Evolutionary conservation across 306 rosid genomes (phyloP).

Genomic region (Astragalus glycyphyllos): DNA sequence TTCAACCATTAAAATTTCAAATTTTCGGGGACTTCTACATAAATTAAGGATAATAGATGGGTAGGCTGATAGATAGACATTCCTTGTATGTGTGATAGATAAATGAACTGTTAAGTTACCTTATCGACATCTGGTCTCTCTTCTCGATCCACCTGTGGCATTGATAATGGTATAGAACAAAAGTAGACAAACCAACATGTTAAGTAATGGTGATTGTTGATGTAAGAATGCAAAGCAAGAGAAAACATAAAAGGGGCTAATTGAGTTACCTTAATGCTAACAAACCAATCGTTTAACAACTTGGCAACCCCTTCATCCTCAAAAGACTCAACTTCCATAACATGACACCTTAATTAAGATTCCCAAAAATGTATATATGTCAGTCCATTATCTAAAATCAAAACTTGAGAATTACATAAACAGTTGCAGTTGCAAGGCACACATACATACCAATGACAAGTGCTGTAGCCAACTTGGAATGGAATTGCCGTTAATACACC

Average conservation of each 20-base stretch:
- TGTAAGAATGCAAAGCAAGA: conserved; percentile 30
- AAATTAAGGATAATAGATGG: background rate
- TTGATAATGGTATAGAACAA: conserved; percentile 34
- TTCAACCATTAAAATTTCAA: conserved; percentile 29
- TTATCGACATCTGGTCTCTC: conserved; percentile 98
- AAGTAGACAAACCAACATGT: conserved; percentile 6
- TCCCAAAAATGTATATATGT: conserved; percentile 29
- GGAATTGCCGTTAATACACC: conserved; percentile 40
- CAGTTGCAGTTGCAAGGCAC: background rate
- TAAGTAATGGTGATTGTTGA: conserved; percentile 4
- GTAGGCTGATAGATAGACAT: background rate
- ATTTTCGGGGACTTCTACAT: conserved; percentile 15
- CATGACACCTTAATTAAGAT: conserved; percentile 82
- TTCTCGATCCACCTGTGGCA: conserved; percentile 90
- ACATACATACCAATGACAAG: conserved; percentile 81
- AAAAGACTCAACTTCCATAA: conserved; percentile 97
- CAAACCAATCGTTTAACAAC: conserved; percentile 86
- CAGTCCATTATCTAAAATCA: conserved; percentile 8
- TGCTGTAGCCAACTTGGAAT: conserved; percentile 89
- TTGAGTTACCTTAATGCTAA: conserved; percentile 77
- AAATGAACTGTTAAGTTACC: conserved; percentile 51
- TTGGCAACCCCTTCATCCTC: conserved; percentile 82
- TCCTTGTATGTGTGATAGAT: background rate
- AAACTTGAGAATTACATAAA: background rate
- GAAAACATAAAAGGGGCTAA: conserved; percentile 22